Percentiles rank a stretch among this genome's conserved stretches.
phyloP scores from a whole-genome alignment of 257 asterid genomes.

The Petrea volubilis region DNA sequence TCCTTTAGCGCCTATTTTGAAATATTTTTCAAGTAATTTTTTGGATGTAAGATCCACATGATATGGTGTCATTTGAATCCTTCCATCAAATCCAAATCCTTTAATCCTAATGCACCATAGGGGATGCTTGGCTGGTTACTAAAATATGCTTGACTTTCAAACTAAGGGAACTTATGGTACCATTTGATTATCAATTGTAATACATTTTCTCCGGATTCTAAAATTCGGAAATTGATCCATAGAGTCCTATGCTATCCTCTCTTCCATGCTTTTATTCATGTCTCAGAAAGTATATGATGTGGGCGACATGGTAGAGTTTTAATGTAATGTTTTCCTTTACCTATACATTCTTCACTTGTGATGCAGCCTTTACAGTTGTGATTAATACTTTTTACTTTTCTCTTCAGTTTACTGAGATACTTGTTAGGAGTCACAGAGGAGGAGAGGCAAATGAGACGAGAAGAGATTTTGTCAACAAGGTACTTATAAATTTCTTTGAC shows the following conservation, averaged over 20 bases:
- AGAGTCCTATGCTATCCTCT: not conserved
- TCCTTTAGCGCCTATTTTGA: no score
- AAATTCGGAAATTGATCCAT: not conserved
- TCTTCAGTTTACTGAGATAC: constrained; percentile 77
- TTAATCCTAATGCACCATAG: no score
- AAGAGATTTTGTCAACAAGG: constrained; percentile 93
- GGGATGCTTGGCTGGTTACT: not conserved
- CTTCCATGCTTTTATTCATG: not conserved
- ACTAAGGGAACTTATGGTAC: not conserved
- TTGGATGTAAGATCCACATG: no score
- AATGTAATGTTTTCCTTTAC: not conserved
- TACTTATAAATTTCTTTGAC: constrained; percentile 28
- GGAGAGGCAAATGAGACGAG: constrained; percentile 86
- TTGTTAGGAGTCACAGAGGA: constrained; percentile 87
- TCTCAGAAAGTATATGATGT: not conserved
- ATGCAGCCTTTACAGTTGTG: constrained; percentile 11
- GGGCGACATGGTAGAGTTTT: not conserved
- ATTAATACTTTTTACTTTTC: constrained; percentile 16
- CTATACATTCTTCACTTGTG: not conserved
- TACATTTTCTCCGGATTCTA: not conserved
- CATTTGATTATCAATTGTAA: not conserved
- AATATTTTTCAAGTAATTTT: no score
- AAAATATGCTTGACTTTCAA: not conserved
- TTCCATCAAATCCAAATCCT: no score
- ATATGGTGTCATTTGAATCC: no score